Evolutionary conservation across 2,329 filamentous ascomycete species (phyloP), one percentile per base, ranked within the genome.

Genomic region (Beauveria brongniartii): DNA sequence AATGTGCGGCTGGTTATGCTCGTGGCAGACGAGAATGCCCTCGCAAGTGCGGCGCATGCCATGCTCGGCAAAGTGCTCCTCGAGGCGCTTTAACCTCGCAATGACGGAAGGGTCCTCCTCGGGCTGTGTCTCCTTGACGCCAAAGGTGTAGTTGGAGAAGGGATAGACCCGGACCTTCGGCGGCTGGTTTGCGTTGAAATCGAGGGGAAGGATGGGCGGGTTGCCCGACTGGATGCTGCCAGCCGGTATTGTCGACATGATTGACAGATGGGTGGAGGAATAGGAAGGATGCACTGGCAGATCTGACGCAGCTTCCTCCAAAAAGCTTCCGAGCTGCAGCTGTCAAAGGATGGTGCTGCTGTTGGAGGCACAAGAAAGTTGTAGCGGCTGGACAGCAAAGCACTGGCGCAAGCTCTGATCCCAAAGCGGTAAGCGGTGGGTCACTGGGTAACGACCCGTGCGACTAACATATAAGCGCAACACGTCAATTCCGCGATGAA

Each of bases 1-100:
- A 65, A 99, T 96, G 75, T 99, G 94, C 16, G 94, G 94, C 75
- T 97, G 94, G 77, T 97, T 97, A 80, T 97, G 93, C 77, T 99
- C 94, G 74, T 99, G 94, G 78, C 94, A 99, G 67, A 99, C 91
- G 53, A 99, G 83, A 68, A 99, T 91, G 69, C 92, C 94, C 78
- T 99, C 94, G 75, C 93, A 97, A 20, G 94, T 97, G 61, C 94
- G 88, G 62, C 94, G 88, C 94, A 99, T 99, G 70, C 94, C 94
- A 80, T 97, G 87, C 65, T 88, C 82, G 34, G 84, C 81, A 74
- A 96, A 99, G 77, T 99, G 92, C 73, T 97, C 92, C 74, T 97
- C 92, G n/a, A 99, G 82, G 9, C 94, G 87, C 78, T 93, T 92
- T 66, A 99, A 80, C 2, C 94, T 89, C 61, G 94, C 92, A 61